Evolutionary conservation across 1,284 basidiomycete species (phyloP).

Genomic region (Peniophora sp.): DNA sequence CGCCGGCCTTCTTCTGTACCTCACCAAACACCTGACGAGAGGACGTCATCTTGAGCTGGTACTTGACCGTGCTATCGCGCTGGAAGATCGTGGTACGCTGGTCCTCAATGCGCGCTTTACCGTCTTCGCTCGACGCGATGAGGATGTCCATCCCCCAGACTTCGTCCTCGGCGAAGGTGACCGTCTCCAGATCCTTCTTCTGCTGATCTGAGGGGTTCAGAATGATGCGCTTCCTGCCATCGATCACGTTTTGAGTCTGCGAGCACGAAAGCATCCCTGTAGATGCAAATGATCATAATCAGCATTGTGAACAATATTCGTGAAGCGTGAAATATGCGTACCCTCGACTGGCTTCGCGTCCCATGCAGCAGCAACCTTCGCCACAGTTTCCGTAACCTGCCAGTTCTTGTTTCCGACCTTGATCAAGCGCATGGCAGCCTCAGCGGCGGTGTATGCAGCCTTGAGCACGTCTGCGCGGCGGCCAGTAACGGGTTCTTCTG

Average conservation of each 20-base stretch:
- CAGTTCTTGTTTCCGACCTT: conserved; percentile 94
- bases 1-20: conserved; percentile 95
- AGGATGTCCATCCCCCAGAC: conserved; percentile 95
- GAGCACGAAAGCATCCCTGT: conserved; percentile 88
- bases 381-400: conserved; percentile 85
- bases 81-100: conserved; percentile 92
- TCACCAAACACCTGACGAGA: conserved; percentile 93
- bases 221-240: conserved; percentile 95
- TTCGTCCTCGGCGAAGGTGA: conserved; percentile 87
- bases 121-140: conserved; percentile 82
- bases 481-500: conserved; percentile 72
- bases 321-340: conserved; percentile 16
- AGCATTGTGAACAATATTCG: not conserved
- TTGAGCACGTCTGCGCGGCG: conserved; percentile 85
- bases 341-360: conserved; percentile 89
- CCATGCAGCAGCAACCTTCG: conserved; percentile 67
- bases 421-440: conserved; percentile 82
- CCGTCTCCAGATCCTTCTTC: conserved; percentile 78
- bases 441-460: conserved; percentile 90
- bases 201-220: conserved; percentile 82
- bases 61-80: conserved; percentile 80
- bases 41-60: conserved; percentile 97
- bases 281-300: not conserved
- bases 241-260: conserved; percentile 89
- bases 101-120: conserved; percentile 86